These are phyloP conservation scores for Myriangium duriaei DNA, from an alignment of 2,329 filamentous ascomycete genomes.

Conservation along the genomic window DNA sequence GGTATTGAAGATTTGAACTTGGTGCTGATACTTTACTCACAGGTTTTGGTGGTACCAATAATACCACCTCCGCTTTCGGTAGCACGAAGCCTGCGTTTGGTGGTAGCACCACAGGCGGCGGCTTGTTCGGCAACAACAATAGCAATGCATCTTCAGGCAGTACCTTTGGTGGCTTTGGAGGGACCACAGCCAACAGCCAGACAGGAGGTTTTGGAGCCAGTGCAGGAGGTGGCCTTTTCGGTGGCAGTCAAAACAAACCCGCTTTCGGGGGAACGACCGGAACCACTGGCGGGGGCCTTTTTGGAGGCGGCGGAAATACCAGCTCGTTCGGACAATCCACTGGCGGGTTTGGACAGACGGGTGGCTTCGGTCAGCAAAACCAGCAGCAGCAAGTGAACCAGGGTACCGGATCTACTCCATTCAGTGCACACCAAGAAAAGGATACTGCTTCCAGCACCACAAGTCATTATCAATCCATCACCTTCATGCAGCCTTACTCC, in stretches of 20 bases:
- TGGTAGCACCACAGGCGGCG: slow-evolving; percentile 18
- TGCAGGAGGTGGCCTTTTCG: slow-evolving; percentile 19
- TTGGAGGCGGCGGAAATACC: slow-evolving; percentile 25
- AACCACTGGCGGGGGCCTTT: slow-evolving; percentile 26
- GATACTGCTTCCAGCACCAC: slow-evolving; percentile 49
- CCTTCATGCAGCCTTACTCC: slow-evolving; percentile 67
- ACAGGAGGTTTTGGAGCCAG: slow-evolving; percentile 12
- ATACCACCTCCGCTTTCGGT: slow-evolving; percentile 12
- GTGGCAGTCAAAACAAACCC: slow-evolving; percentile 30
- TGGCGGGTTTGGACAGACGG: slow-evolving; percentile 25
- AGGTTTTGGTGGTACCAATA: slow-evolving; percentile 14
- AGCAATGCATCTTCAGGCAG: slow-evolving; percentile 12
- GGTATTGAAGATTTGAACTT: neutral
- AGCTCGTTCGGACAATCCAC: slow-evolving; percentile 33
- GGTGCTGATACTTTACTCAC: neutral
- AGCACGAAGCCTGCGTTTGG: slow-evolving; percentile 18
- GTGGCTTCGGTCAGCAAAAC: slow-evolving; percentile 35
- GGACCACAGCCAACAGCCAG: slow-evolving; percentile 14
- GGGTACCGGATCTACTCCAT: slow-evolving; percentile 55
- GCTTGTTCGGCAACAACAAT: slow-evolving; percentile 17
- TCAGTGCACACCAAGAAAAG: slow-evolving; percentile 60
- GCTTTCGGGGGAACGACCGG: slow-evolving; percentile 40
- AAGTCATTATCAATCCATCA: slow-evolving; percentile 64
- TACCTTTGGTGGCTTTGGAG: slow-evolving; percentile 14
- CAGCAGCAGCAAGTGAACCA: slow-evolving; percentile 41